A percentile compares a stretch with the other conserved stretches of the same genome.
These are phyloP conservation scores for Pythium volutum DNA, from an alignment of 352 stramenopile genomes.

Conservation along the genomic window DNA sequence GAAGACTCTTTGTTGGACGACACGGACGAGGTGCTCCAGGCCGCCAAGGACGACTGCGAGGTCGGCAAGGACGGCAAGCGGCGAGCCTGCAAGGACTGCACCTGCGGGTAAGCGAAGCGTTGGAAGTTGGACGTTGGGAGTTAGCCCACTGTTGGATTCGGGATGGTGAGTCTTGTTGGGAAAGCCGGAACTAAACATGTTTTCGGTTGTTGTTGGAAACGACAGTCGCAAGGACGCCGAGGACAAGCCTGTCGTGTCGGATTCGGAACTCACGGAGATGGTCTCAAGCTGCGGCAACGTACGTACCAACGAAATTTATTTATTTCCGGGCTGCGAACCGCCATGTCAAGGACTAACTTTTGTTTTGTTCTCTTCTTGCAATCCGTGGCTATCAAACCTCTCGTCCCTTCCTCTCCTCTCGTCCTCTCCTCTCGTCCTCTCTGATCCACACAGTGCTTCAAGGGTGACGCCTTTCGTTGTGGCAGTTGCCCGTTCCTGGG, in stretches of 20 bases:
- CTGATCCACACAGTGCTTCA: slow-evolving; percentile 77
- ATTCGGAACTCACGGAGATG: slow-evolving; percentile 69
- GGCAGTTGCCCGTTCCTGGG: slow-evolving; percentile 95
- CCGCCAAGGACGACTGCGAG: slow-evolving; percentile 63
- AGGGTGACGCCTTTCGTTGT: slow-evolving; percentile 97
- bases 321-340: too few relatives aligned
- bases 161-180: background rate
- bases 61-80: slow-evolving; percentile 88
- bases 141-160: too few relatives aligned
- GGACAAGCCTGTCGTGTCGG: slow-evolving; percentile 67
- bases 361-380: too few relatives aligned
- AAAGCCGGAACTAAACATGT: background rate
- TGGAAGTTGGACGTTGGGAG: too few relatives aligned
- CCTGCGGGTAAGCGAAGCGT: slow-evolving; percentile 78
- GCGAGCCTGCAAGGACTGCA: slow-evolving; percentile 96
- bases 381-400: too few relatives aligned
- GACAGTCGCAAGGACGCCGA: slow-evolving; percentile 75
- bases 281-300: slow-evolving; percentile 85
- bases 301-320: slow-evolving; percentile 15
- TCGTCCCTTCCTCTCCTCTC: background rate
- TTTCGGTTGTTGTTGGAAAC: background rate
- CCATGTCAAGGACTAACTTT: too few relatives aligned
- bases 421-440: background rate
- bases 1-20: slow-evolving; percentile 83
- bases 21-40: slow-evolving; percentile 76